A percentile compares a stretch with the other conserved stretches of the same genome.
Evolutionary conservation across 2,329 filamentous ascomycete genomes (phyloP).

Genomic region (Gremmenia infestans): DNA sequence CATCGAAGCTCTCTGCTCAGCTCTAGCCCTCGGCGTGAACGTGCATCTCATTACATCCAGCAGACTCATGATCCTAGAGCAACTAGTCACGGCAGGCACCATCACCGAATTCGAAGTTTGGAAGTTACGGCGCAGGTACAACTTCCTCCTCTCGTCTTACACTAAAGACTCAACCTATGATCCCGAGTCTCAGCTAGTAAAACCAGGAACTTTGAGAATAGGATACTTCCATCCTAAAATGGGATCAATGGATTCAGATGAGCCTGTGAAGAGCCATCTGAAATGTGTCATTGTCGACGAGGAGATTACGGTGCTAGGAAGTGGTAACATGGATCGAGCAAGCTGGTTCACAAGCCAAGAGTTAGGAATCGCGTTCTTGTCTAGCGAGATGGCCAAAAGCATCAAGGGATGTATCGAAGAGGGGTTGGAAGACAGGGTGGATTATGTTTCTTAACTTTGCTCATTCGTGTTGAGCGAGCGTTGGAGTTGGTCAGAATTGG

Average conservation of each 20-base stretch:
- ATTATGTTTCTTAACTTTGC: slow-evolving; percentile 8
- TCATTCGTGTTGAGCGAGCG: no score
- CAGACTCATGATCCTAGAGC: slow-evolving; percentile 71
- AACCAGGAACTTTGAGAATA: slow-evolving; percentile 25
- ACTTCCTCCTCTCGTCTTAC: slow-evolving; percentile 24
- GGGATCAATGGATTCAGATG: slow-evolving; percentile 31
- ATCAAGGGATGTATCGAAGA: slow-evolving; percentile 12
- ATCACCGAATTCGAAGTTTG: slow-evolving; percentile 63
- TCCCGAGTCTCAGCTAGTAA: slow-evolving; percentile 19
- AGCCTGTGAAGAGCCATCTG: slow-evolving; percentile 70
- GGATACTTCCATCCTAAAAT: slow-evolving; percentile 29
- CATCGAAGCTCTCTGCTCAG: slow-evolving; percentile 54
- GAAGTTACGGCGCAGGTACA: slow-evolving; percentile 53
- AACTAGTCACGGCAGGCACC: slow-evolving; percentile 73
- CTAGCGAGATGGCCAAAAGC: slow-evolving; percentile 32
- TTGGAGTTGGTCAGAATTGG: no score
- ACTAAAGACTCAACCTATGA: slow-evolving; percentile 17
- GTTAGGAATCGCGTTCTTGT: slow-evolving; percentile 59
- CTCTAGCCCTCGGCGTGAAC: slow-evolving; percentile 60
- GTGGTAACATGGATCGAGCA: slow-evolving; percentile 78
- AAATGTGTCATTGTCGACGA: slow-evolving; percentile 73
- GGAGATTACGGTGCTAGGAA: slow-evolving; percentile 64
- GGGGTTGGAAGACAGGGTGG: slow-evolving; percentile 17
- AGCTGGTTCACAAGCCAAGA: slow-evolving; percentile 88
- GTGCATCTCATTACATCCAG: slow-evolving; percentile 64